Conservation (phyloP, 257 asterid genomes). For the Eucommia ulmoides region DNA sequence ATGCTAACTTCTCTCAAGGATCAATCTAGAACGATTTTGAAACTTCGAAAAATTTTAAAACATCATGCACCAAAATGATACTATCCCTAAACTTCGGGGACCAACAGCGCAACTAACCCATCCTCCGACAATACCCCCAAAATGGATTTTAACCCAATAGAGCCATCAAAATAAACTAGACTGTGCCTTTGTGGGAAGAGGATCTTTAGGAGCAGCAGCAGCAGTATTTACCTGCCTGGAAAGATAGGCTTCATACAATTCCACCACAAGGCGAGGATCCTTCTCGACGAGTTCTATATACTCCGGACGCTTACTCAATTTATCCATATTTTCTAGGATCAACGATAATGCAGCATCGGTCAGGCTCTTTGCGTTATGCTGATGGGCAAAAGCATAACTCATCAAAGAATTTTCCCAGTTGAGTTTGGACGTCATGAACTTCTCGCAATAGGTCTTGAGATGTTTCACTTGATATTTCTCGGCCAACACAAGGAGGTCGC, state of each 20-base stretch:
- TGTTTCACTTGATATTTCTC: conserved; percentile 82
- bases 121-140: too few relatives aligned
- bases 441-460: conserved; percentile 68
- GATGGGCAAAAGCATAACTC: conserved; percentile 69
- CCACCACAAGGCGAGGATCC: conserved; percentile 74
- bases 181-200: too few relatives aligned
- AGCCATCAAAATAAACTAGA: too few relatives aligned
- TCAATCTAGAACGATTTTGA: too few relatives aligned
- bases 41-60: too few relatives aligned
- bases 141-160: too few relatives aligned
- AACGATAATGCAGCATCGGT: conserved; percentile 55
- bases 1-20: too few relatives aligned
- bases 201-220: conserved; percentile 37
- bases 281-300: conserved; percentile 66
- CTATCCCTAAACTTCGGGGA: too few relatives aligned
- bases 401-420: conserved; percentile 69
- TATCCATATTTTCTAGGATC: conserved; percentile 66
- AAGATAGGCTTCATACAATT: conserved; percentile 62
- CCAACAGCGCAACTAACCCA: too few relatives aligned
- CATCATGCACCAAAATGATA: too few relatives aligned
- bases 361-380: conserved; percentile 53
- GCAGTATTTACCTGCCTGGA: conserved; percentile 81
- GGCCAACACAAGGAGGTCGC: conserved; percentile 68
- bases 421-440: conserved; percentile 52
- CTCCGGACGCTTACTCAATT: conserved; percentile 60